phyloP scores from a whole-genome alignment of 2,329 filamentous ascomycete species.

The Hypoxylon sp. region DNA sequence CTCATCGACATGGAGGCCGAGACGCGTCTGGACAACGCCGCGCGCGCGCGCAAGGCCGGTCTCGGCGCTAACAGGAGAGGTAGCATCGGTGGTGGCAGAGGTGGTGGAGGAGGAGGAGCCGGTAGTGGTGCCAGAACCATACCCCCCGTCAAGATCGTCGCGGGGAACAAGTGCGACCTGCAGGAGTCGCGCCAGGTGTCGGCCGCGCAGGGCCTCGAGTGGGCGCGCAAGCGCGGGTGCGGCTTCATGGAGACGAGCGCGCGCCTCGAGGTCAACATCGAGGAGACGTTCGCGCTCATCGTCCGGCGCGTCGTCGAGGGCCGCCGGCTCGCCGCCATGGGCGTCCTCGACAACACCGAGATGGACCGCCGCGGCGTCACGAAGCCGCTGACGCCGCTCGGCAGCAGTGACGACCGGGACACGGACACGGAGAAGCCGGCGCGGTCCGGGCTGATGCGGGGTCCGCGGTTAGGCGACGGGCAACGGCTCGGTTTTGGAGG shows the following conservation, averaged over 20 bases:
- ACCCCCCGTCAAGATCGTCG: conserved; percentile 81
- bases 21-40: conserved; percentile 69
- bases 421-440: conserved; percentile 53
- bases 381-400: conserved; percentile 65
- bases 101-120: conserved; percentile 42
- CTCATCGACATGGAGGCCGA: conserved; percentile 86
- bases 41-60: conserved; percentile 57
- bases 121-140: conserved; percentile 60
- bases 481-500: conserved; percentile 51
- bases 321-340: conserved; percentile 60
- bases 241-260: conserved; percentile 93
- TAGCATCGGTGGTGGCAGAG: conserved; percentile 41
- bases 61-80: conserved; percentile 45
- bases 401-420: conserved; percentile 41
- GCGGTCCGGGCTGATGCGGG: conserved; percentile 44
- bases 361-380: conserved; percentile 64
- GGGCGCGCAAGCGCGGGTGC: conserved; percentile 76
- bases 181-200: conserved; percentile 73
- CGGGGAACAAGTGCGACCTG: conserved; percentile 87
- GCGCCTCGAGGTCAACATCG: conserved; percentile 84
- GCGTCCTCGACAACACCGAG: conserved; percentile 53
- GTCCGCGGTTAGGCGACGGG: conserved; percentile 55
- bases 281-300: conserved; percentile 83
- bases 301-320: conserved; percentile 69
- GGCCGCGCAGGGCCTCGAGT: conserved; percentile 77